Evolutionary conservation across 2,329 filamentous ascomycete genomes (phyloP).

Genomic region (Fonsecaea erecta): DNA sequence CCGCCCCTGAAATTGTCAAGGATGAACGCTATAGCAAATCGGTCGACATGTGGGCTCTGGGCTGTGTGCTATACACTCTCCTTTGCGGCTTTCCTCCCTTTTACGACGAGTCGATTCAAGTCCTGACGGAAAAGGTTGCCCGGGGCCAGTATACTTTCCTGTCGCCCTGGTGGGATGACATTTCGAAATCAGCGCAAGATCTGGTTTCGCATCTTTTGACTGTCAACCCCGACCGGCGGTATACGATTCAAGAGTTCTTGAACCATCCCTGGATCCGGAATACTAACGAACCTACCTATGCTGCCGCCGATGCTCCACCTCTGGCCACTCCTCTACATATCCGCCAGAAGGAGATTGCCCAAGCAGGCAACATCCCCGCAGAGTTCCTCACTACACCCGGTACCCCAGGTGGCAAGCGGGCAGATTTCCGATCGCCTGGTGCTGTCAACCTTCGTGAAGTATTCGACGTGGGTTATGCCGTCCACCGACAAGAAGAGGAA

Average conservation of each 20-base stretch:
- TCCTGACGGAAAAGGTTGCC: slow-evolving; percentile 96
- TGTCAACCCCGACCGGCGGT: slow-evolving; percentile 93
- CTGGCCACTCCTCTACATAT: slow-evolving; percentile 67
- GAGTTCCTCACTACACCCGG: slow-evolving; percentile 58
- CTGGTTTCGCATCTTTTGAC: slow-evolving; percentile 90
- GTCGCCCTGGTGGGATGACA: slow-evolving; percentile 99
- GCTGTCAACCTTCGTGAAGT: slow-evolving; percentile 95
- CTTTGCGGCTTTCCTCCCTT: slow-evolving; percentile 98
- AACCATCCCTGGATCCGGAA: slow-evolving; percentile 90
- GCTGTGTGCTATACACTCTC: slow-evolving; percentile 94
- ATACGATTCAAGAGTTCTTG: slow-evolving; percentile 89
- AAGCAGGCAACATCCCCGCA: slow-evolving; percentile 60
- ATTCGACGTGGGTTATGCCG: slow-evolving; percentile 97
- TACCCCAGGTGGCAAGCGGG: slow-evolving; percentile 61
- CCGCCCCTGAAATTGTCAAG: slow-evolving; percentile 99
- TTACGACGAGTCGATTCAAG: slow-evolving; percentile 94
- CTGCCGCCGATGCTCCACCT: slow-evolving; percentile 71
- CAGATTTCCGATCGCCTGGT: slow-evolving; percentile 93
- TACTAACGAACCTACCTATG: slow-evolving; percentile 68
- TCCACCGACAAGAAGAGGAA: slow-evolving; percentile 95
- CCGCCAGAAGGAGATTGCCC: slow-evolving; percentile 61
- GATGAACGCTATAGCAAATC: slow-evolving; percentile 98
- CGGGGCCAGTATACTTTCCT: slow-evolving; percentile 96
- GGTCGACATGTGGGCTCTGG: slow-evolving; percentile 98
- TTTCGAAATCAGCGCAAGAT: slow-evolving; percentile 92